Base-by-base conservation (phyloP, 176 grass and related monocot species). In the Bothriochloa decipiens region DNA sequence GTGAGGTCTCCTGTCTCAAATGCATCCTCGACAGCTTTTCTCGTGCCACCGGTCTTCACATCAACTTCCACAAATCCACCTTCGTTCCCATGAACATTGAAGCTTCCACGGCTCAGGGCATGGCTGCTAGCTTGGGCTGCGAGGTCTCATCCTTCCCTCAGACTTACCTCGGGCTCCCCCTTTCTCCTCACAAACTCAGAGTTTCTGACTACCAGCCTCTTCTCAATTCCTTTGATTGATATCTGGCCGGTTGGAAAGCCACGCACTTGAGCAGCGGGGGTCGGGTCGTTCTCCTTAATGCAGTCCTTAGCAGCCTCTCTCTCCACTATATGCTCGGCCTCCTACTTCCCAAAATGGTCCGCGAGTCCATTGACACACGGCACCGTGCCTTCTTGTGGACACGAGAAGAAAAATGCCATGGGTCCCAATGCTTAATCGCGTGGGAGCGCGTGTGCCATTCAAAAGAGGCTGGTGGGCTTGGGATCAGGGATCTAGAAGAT, bases 331-430 rank as follows among this genome's bases (percentile, higher is more conserved):
- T 65, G 62, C 13, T 1, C 0, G 12, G 12, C 0, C 11, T 6
- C 5, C 62, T 65, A 0, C 26, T 32, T 1, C 62, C 62, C 0
- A 65, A 65, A 7, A 15, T 4, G 0, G 26, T 65, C 0, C 0
- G 1, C 0, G 62, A 15, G 0, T 0, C 1, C 0, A 1, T 65
- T 0, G 62, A 65, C 2, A 4, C 4, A 0, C 0, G 11, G 0
- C 61, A 29, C 0, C 28, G 64, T 0, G 14, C 65, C 1, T 67
- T 67, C 5, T 28, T 67, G 0, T 67, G 65, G 29, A 35, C 65
- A 0, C 29, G 65, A 0, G 65, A 36, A 0, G 65, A 67, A 0
- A 67, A 35, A 0, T 67, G 65, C 6, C 2, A 7, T 9, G 28
- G 65, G 0, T 7, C 65, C 0, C 14, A 29, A 2, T 65, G 62